These are phyloP conservation scores for Cryomyces minteri DNA, from an alignment of 495 filamentous ascomycete species.

Conservation along the genomic window DNA sequence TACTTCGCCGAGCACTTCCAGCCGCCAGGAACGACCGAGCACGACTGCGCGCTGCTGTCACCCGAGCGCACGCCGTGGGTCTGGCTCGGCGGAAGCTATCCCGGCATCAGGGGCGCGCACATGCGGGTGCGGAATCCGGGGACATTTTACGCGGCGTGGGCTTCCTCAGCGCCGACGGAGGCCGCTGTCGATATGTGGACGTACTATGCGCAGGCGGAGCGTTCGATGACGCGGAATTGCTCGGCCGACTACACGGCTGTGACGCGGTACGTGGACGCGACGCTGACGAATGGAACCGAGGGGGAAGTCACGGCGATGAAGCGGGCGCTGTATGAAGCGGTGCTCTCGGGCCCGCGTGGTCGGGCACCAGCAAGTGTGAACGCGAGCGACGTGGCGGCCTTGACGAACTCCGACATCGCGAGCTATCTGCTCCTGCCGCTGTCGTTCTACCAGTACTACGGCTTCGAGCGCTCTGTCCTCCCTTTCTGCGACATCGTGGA, in stretches of 20 bases:
- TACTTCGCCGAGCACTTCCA: slow-evolving; percentile 5
- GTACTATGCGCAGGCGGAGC: too few relatives aligned
- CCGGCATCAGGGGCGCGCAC: slow-evolving; percentile 35
- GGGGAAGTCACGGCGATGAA: slow-evolving; percentile 3
- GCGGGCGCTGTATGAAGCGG: slow-evolving; percentile 2
- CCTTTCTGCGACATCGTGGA: slow-evolving; percentile 30
- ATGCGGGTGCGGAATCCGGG: slow-evolving; percentile 36
- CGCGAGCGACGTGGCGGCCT: slow-evolving; percentile 3
- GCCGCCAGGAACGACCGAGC: slow-evolving; percentile 2
- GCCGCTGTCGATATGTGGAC: too few relatives aligned
- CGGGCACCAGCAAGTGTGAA: slow-evolving; percentile 1
- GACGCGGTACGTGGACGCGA: too few relatives aligned
- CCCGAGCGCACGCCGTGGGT: slow-evolving; percentile 31
- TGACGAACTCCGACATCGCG: slow-evolving; percentile 28
- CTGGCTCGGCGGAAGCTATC: slow-evolving; percentile 39
- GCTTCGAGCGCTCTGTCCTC: slow-evolving; percentile 21
- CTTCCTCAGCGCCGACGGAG: too few relatives aligned
- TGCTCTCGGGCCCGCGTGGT: not conserved
- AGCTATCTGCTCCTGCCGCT: slow-evolving; percentile 27
- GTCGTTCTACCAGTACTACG: slow-evolving; percentile 29
- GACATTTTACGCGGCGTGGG: slow-evolving; percentile 34
- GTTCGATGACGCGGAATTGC: too few relatives aligned
- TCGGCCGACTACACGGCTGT: too few relatives aligned
- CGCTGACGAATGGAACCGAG: too few relatives aligned
- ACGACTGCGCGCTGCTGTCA: not conserved